A percentile compares a stretch with the other conserved stretches of the same genome.
Conservation (phyloP, 257 asterid species). For the Ilex asprella region DNA sequence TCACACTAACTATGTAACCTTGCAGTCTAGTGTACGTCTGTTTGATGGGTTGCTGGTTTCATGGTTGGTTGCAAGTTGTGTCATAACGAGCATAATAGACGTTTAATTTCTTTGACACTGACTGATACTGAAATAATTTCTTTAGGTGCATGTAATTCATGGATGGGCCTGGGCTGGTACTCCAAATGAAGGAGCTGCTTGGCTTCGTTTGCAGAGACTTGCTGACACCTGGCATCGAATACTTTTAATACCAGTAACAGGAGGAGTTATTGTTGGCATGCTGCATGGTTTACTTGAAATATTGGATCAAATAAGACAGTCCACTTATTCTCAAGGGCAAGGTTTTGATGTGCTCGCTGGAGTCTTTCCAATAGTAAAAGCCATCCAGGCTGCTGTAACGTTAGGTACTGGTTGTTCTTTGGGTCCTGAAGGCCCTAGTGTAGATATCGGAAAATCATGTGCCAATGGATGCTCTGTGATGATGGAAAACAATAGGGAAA, state of each 20-base stretch:
- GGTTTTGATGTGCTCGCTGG: constrained; percentile 75
- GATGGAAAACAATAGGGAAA: constrained; percentile 96
- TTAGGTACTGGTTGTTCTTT: constrained; percentile 95
- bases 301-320: constrained; percentile 69
- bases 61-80: no score
- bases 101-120: no score
- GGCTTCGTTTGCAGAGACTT: constrained; percentile 91
- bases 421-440: constrained; percentile 99
- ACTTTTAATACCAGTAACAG: constrained; percentile 83
- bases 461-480: constrained; percentile 85
- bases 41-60: no score
- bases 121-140: no score
- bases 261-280: constrained; percentile 97
- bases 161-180: constrained; percentile 99
- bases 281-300: constrained; percentile 92
- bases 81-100: no score
- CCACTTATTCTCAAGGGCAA: constrained; percentile 71
- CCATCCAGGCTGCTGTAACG: constrained; percentile 90
- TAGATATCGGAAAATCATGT: constrained; percentile 96
- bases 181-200: constrained; percentile 95
- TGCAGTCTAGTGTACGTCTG: no score
- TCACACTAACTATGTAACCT: no score
- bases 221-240: constrained; percentile 98
- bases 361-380: constrained; percentile 71
- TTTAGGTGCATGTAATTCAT: constrained; percentile 86